Base-by-base conservation (phyloP, 2,329 filamentous ascomycete species). In the Fusarium euwallaceae region DNA sequence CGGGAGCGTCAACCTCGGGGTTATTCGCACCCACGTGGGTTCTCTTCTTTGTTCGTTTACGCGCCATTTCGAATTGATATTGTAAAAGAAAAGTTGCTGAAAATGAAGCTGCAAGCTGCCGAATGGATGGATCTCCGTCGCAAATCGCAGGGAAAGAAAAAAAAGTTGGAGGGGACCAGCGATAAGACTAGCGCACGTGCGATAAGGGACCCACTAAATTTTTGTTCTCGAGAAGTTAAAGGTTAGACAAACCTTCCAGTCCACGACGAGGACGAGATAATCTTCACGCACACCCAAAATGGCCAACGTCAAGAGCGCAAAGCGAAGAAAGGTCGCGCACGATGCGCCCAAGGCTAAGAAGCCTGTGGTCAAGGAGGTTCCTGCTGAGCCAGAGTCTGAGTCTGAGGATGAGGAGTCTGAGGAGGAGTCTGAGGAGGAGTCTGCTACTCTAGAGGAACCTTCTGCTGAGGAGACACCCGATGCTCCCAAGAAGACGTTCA, bases 21-120 rank as follows among this genome's bases (percentile, higher is more conserved):
- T 90, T 90, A 71, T 87, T 88, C 61, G 92, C 90, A 70, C 92
- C 91, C 64, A 92, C 84, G 83, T 98, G 95, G 70, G 95, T 98
- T 82, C 94, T 92, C 89, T 96, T 97, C 87, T 98, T 98, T 61
- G 91, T 92, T 80, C 95, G 88, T 85, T 89, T 89, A 83, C 92
- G 93, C 39, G 94, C 95, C 95, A 97, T 97, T 79, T 70, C 80
- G 75, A 69, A 69, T 72, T 69, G 74, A 41, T 69, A 37, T 70
- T 67, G 41, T 72, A 43, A 6, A 71, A 70, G 48, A 59, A 70
- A 65, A 72, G 67, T 61, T 64, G 20, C 6, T 37, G 43, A 51
- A 61, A 61, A 61, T 45, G 43, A 51, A 66, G 74, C 63, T 68
- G 69, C 68, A 62, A 73, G 48, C 70, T 70, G 66, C 58, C 29